Evolutionary conservation across 371 early-diverging fungal species (phyloP), one percentile per base, ranked within the genome.

Genomic region (Mucor lusitanicus): DNA sequence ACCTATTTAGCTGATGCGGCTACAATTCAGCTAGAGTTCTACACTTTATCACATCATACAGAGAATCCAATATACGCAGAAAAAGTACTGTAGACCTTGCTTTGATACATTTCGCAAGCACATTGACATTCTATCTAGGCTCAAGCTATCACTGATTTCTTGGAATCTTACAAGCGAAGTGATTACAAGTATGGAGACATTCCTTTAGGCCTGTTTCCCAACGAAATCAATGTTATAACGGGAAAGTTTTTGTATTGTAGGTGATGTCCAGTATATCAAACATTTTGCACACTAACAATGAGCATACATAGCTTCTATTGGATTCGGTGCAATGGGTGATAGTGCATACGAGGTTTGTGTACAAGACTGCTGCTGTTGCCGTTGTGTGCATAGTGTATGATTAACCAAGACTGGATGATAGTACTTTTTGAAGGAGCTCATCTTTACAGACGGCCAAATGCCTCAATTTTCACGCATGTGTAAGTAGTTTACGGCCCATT

Each of bases 1-100:
- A 46, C 75, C 1, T 67, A 74, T 12, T 57, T 95, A 17, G 96
- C 97, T 4, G 96, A 96, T 60, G 87, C 92, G 13, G 95, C 95
- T 5, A 90, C 95, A 0, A 70, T 97, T 28, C 85, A 95, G 59
- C 71, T 98, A 44, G 98, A 98, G 76, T 94, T 94, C 70, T 86
- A 90, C 30, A 79, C 88, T 25, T 80, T 97, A 39, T 85, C 90
- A 3, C 71, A 86, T 33, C 79, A 95, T 30, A 92, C 94, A 1
- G 84, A 86, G 0, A 80, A 92, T 58, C 77, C 82, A 12, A 59
- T 76, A 5, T 92, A 85, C 71, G 80, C 84, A 13, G 63, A 85
- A 63, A 85, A 80, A 79, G 88, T 82, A 78, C 55, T 2, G 12
- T 44, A 5, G 3, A 3, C 30, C 2, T 30, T 30, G 30, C 30